Conservation (phyloP, 129 eudicot species). For the Glebionis coronaria region DNA sequence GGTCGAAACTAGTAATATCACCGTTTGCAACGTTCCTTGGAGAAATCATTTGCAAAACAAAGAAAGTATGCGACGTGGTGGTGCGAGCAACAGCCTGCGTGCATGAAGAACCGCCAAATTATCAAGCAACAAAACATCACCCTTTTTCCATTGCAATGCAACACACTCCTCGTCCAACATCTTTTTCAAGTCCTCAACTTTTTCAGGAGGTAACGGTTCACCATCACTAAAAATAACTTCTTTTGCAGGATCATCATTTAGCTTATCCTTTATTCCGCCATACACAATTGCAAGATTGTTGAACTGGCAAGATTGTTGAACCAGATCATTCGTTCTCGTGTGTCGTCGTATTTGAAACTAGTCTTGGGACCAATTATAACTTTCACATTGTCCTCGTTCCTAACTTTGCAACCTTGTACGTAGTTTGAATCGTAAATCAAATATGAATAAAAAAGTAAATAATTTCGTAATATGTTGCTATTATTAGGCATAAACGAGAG, state of each 20-base stretch:
- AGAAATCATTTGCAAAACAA: constrained; percentile 19
- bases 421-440: too few relatives aligned
- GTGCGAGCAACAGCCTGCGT: constrained; percentile 13
- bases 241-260: constrained; percentile 43
- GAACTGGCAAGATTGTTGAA: too few relatives aligned
- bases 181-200: constrained; percentile 42
- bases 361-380: constrained; percentile 61
- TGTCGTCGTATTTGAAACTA: constrained; percentile 39
- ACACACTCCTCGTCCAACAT: constrained; percentile 32
- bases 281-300: constrained; percentile 61
- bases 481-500: not conserved
- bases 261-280: constrained; percentile 7
- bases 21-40: not conserved
- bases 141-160: constrained; percentile 18
- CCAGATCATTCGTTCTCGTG: constrained; percentile 60
- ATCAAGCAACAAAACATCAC: constrained; percentile 21
- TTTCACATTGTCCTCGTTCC: constrained; percentile 57
- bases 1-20: too few relatives aligned
- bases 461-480: too few relatives aligned
- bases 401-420: constrained; percentile 67
- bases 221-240: constrained; percentile 77
- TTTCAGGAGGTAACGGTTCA: constrained; percentile 45
- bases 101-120: constrained; percentile 31
- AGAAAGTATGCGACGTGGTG: constrained; percentile 25
- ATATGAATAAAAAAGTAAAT: too few relatives aligned